A percentile compares a stretch with the other conserved stretches of the same genome.
phyloP scores from a whole-genome alignment of 805 yeast genomes.

The Brettanomyces bruxellensis region DNA sequence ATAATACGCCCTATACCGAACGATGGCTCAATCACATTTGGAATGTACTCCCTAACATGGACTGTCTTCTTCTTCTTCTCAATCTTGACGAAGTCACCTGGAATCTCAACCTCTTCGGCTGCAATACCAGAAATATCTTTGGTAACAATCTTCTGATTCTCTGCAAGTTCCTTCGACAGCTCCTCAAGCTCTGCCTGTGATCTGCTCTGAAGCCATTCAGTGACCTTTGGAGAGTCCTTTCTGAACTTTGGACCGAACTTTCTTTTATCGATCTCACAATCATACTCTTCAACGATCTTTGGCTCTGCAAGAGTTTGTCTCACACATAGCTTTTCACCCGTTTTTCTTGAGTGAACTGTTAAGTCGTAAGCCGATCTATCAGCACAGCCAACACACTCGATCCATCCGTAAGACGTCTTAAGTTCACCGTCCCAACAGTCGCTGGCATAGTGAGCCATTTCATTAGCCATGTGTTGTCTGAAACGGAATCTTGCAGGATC shows the following conservation, averaged over 20 bases:
- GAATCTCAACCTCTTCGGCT: slow-evolving; percentile 52
- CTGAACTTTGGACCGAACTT: slow-evolving; percentile 97
- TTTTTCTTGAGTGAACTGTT: slow-evolving; percentile 89
- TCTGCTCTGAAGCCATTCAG: slow-evolving; percentile 64
- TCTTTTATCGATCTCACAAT: slow-evolving; percentile 85
- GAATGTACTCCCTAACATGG: slow-evolving; percentile 91
- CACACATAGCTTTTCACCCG: slow-evolving; percentile 91
- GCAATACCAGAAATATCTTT: slow-evolving; percentile 51
- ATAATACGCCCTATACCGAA: slow-evolving; percentile 98
- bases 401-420: slow-evolving; percentile 96
- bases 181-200: slow-evolving; percentile 80
- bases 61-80: slow-evolving; percentile 73
- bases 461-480: slow-evolving; percentile 98
- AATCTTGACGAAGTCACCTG: slow-evolving; percentile 60
- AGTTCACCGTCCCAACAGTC: slow-evolving; percentile 99
- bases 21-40: slow-evolving; percentile 98
- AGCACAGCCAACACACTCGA: slow-evolving; percentile 99
- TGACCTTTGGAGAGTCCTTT: slow-evolving; percentile 91
- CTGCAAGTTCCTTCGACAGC: slow-evolving; percentile 57
- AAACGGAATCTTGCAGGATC: slow-evolving; percentile 78
- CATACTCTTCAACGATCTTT: slow-evolving; percentile 68
- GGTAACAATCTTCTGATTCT: slow-evolving; percentile 56
- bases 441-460: slow-evolving; percentile 99
- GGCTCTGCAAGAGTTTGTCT: slow-evolving; percentile 87
- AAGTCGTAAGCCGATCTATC: slow-evolving; percentile 98